Conservation (phyloP, 257 asterid genomes). For the Fraxinus anomala region DNA sequence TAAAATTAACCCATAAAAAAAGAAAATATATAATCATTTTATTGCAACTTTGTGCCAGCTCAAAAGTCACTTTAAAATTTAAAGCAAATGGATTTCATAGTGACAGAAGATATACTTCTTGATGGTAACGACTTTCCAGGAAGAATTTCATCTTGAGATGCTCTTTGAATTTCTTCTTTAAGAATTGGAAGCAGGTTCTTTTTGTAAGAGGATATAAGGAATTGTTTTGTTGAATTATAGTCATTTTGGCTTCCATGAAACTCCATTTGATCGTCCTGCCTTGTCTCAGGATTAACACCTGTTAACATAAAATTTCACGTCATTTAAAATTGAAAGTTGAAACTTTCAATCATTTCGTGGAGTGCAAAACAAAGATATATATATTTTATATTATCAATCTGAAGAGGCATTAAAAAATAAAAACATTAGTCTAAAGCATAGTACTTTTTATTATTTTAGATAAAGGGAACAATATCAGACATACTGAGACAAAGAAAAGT, state of each 20-base stretch:
- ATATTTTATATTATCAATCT: neutral
- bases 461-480: conserved; percentile 9
- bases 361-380: neutral
- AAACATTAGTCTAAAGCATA: neutral
- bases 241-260: conserved; percentile 50
- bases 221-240: conserved; percentile 56
- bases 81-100: neutral
- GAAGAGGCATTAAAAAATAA: neutral
- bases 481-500: conserved; percentile 18
- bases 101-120: conserved; percentile 39
- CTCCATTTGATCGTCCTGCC: conserved; percentile 61
- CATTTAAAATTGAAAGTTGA: too few relatives aligned
- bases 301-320: conserved; percentile 6
- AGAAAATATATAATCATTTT: neutral
- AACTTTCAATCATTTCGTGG: too few relatives aligned
- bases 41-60: neutral
- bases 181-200: conserved; percentile 55
- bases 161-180: conserved; percentile 52
- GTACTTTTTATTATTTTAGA: neutral
- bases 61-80: neutral
- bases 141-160: conserved; percentile 20
- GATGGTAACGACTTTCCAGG: conserved; percentile 36
- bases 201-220: conserved; percentile 54
- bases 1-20: neutral
- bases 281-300: conserved; percentile 75